Base-by-base conservation (phyloP, 768 basidiomycete genomes). In the Boletus rubroflammeus region DNA sequence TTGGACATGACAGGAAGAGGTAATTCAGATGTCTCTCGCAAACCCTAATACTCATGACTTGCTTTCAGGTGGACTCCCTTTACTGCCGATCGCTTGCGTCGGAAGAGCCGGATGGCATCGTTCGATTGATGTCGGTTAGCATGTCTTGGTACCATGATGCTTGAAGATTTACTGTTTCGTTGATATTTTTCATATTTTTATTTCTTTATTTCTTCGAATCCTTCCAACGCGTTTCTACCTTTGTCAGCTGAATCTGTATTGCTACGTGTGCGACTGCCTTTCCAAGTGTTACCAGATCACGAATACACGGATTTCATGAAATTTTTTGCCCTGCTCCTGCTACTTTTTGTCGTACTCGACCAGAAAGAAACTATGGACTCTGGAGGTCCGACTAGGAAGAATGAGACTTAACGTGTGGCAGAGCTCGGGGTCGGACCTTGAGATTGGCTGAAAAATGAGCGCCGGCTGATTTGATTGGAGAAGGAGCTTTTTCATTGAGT, bases 41-140 rank as follows among this genome's bases (percentile, higher is more conserved):
- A 34, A 43, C 13, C 1, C 28, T 2, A 32, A 43, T 35, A 4
- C 32, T 62, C 36, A 38, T n/a, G 34, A 58, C 21, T 0, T 3
- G 25, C 17, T 31, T 40, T 32, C 35, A 64, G 61, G 48, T 47
- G 49, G 14, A 35, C 2, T 3, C 44, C 36, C 6, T 25, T 29
- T 5, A 5, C n/a, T 34, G 15, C 51, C 14, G 19, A 45, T 28
- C 58, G 42, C 17, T 11, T 56, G 42, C 53, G 13, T 45, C 46
- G 42, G 43, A 62, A 46, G 42, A 64, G 28, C 21, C 54, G 54
- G 15, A 31, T 50, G 7, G 7, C 15, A 17, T 50, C 50, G 23
- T 41, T 39, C 17, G 3, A 34, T 23, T 56, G 51, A 63, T 34
- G 32, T 26, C 17, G 32, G 29, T 10, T 19, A 1, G 11, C 39